Evolutionary conservation across 2,329 filamentous ascomycete species (phyloP).

Genomic region (Cladosporium oxysporum): DNA sequence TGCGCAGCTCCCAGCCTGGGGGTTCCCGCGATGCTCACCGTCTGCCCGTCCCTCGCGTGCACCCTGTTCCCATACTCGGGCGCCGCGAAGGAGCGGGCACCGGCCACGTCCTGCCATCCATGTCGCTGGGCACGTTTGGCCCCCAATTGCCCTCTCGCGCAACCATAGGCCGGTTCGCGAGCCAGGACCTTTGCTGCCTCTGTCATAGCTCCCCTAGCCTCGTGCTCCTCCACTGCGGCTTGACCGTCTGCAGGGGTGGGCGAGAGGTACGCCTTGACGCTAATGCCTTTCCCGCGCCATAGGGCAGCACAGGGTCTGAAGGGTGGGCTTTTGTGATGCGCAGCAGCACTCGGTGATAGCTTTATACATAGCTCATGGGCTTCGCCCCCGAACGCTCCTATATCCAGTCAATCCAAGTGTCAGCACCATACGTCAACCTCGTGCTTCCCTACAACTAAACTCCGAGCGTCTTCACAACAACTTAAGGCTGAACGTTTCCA

Average conservation of each 20-base stretch:
- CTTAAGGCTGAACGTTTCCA: slow-evolving; percentile 16
- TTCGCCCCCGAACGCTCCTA: slow-evolving; percentile 16
- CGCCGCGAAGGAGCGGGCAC: slow-evolving; percentile 20
- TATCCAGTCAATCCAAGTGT: slow-evolving; percentile 1
- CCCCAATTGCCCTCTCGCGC: slow-evolving; percentile 9
- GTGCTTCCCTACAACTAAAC: neutral
- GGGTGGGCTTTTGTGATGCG: slow-evolving; percentile 9
- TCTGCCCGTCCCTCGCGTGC: slow-evolving; percentile 18
- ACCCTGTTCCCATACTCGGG: slow-evolving; percentile 15
- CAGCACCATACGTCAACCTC: neutral
- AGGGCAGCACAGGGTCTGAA: slow-evolving; percentile 18
- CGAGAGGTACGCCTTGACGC: slow-evolving; percentile 19
- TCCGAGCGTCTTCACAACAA: neutral
- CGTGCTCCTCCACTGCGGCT: slow-evolving; percentile 20
- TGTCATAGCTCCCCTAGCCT: slow-evolving; percentile 19
- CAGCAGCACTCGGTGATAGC: slow-evolving; percentile 14
- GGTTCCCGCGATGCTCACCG: slow-evolving; percentile 11
- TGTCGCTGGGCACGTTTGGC: slow-evolving; percentile 13
- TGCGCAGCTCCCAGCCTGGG: slow-evolving; percentile 6
- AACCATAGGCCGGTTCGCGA: slow-evolving; percentile 17
- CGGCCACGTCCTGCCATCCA: slow-evolving; percentile 15
- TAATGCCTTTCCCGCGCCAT: slow-evolving; percentile 15
- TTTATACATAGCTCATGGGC: slow-evolving; percentile 19
- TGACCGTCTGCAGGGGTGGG: slow-evolving; percentile 21
- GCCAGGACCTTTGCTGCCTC: slow-evolving; percentile 15